phyloP scores from a whole-genome alignment of 805 yeast species.

The Soucietia sequanensis region DNA sequence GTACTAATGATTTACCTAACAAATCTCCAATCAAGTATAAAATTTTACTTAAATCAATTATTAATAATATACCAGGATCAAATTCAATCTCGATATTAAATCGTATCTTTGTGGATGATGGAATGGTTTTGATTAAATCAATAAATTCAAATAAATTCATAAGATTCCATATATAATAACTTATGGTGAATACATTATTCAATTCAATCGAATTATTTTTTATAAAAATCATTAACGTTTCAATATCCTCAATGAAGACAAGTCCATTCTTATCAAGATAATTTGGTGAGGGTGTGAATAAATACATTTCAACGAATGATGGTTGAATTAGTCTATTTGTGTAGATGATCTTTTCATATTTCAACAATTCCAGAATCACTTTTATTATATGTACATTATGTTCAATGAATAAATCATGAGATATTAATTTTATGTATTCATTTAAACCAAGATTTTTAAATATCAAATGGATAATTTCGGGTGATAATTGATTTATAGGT shows the following conservation, averaged over 20 bases:
- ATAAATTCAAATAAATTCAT: conserved; percentile 11
- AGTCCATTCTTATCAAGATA: conserved; percentile 10
- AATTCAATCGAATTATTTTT: too few species aligned
- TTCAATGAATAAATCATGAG: not conserved
- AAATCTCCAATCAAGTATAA: not conserved
- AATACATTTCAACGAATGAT: conserved; percentile 15
- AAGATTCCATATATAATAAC: conserved; percentile 15
- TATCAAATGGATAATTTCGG: not conserved
- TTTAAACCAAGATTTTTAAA: not conserved
- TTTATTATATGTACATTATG: not conserved
- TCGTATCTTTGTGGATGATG: not conserved
- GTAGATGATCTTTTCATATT: not conserved
- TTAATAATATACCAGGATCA: conserved; percentile 13
- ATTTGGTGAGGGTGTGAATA: conserved; percentile 10
- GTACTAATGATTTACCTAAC: not conserved
- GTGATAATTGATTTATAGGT: not conserved
- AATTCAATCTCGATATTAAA: conserved; percentile 21
- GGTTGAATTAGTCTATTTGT: conserved; percentile 12
- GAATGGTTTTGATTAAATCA: not conserved
- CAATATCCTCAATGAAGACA: not conserved
- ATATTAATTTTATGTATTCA: not conserved
- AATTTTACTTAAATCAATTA: conserved; percentile 7
- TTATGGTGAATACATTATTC: conserved; percentile 12
- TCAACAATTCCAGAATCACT: not conserved
- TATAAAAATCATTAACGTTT: not conserved